phyloP scores from a whole-genome alignment of 805 yeast species.

The Wickerhamiella allomyrinae region DNA sequence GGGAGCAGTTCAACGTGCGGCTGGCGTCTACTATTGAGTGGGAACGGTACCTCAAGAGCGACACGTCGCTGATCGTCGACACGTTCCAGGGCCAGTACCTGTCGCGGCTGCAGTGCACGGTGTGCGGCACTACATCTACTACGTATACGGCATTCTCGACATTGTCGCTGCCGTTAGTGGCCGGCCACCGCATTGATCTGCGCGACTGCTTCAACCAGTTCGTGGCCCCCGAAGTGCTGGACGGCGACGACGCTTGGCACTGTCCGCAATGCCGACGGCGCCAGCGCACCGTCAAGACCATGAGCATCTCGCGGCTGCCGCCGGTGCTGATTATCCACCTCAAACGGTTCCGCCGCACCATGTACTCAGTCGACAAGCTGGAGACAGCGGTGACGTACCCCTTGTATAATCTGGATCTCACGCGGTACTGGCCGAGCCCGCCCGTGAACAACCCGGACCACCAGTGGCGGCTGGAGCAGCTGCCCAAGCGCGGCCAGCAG shows the following conservation, averaged over 20 bases:
- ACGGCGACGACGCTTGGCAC: conserved; percentile 69
- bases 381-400: conserved; percentile 62
- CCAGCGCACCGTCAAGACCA: conserved; percentile 50
- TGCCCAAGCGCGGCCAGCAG: conserved; percentile 54
- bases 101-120: conserved; percentile 60
- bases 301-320: conserved; percentile 67
- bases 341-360: conserved; percentile 51
- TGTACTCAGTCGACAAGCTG: conserved; percentile 33
- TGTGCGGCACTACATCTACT: conserved; percentile 65
- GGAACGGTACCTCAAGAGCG: conserved; percentile 71
- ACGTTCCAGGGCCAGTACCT: conserved; percentile 80
- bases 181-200: conserved; percentile 26
- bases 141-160: conserved; percentile 75
- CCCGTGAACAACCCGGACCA: conserved; percentile 26
- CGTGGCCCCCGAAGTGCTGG: conserved; percentile 57
- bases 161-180: conserved; percentile 57
- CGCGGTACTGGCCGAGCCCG: conserved; percentile 53
- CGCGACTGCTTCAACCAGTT: conserved; percentile 65
- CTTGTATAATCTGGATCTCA: conserved; percentile 42
- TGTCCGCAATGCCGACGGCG: conserved; percentile 62
- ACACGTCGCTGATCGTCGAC: conserved; percentile 67
- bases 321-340: conserved; percentile 66
- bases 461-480: conserved; percentile 31
- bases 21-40: conserved; percentile 81
- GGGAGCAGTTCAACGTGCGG: conserved; percentile 63